Evolutionary conservation across 495 filamentous ascomycete genomes (phyloP), one percentile per base, ranked within the genome.

Genomic region (Rhypophila decipiens): DNA sequence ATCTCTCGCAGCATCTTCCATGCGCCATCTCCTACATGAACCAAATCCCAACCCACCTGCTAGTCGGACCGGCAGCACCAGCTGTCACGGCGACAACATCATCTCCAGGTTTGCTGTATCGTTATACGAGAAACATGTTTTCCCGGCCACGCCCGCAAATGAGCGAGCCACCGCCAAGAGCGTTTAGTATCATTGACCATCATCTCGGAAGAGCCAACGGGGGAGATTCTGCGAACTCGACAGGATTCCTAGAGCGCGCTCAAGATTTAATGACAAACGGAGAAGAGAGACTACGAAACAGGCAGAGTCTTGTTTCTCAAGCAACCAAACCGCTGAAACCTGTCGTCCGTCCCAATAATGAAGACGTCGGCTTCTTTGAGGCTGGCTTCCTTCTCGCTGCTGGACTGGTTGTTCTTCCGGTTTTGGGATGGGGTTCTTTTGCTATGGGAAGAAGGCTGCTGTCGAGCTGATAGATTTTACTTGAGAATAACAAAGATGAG

Each of bases 1-100:
- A 79, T 39, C 61, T 80, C 5, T 62, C 68, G 15, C 74, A 77
- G 44, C 76, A 73, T 50, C 65, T 80, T 24, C 62, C 69, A 38
- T 57, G 70, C 20, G 58, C 68, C 7, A 57, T 68, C 20, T 68
- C 74, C 0, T 74, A 64, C 52, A 61, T 75, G 44, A 79, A 79
- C 63, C 73, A 77, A 35, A 65, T 78, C 7, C 75, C 76, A 4
- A 51, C 52, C 8, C 63, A 70, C 11, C 58, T 78, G 35, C 67
- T 79, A 19, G 47, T 75, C 47, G 72, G 70, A 1, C 68, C 73
- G 4, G 63, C 70, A 5, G 55, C 69, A 5, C 69, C 72, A 3
- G 40, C 51, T 20, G 63, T 58, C 21, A 45, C 50, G 36, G 13
- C 29, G 11, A 9, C n/a, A 9, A 22, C 24, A 8, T 39, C 22